Evolutionary conservation across 257 asterid species (phyloP), one percentile per base, ranked within the genome.

Genomic region (Jaltomata sinuosa): DNA sequence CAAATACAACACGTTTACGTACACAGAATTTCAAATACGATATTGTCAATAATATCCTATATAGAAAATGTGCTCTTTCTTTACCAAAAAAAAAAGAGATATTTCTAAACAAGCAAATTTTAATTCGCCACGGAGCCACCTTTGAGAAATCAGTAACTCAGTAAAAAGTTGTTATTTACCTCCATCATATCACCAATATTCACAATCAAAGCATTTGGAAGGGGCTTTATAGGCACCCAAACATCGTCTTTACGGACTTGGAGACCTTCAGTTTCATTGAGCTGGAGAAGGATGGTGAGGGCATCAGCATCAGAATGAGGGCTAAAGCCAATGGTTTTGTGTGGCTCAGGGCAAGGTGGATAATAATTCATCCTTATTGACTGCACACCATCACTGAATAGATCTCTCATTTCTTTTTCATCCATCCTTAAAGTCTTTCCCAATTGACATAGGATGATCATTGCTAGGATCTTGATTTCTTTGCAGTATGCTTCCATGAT

Each of bases 291-390:
- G 86, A 90, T 90, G 32, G 93, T 90, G 10, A 91, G 85, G 49
- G 90, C 90, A 83, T 68, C 93, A 10, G 91, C 91, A 53, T 90
- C 93, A 1, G 92, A 91, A 74, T 91, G 93, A 49, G 92, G 90
- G 34, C 77, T 81, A 47, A 90, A 85, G 40, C 92, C 94, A 18
- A 88, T 86, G 32, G 89, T 89, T 16, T 16, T 42, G 15, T 91
- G 88, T 11, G 94, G 92, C 86, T 91, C 86, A 1, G 93, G 94
- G 80, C 94, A 91, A 10, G 91, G 92, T 27, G 94, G 92, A 88
- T 89, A 90, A 81, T 85, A 90, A 78, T 91, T 90, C 91, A 91
- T 88, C 25, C 93, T 64, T 85, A 91, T 90, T 19, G 87, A 68
- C 53, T 91, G 94, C 40, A 89, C 83, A 12, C 94, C 93, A 31